Percentiles rank a stretch among this genome's conserved stretches.
phyloP scores from a whole-genome alignment of 176 grass and related monocot species.

The Triticum dicoccoides region DNA sequence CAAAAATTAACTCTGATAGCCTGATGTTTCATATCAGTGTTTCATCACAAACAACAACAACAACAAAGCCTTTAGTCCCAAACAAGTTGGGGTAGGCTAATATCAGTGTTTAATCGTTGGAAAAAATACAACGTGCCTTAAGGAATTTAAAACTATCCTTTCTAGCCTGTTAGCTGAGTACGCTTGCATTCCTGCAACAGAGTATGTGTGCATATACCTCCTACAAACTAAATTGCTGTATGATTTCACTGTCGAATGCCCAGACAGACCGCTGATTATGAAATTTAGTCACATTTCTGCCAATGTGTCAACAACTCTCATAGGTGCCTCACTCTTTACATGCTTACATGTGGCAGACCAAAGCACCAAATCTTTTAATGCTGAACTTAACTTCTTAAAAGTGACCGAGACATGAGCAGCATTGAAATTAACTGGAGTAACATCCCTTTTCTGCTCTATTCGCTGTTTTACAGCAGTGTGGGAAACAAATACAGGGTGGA shows the following conservation, averaged over 20 bases:
- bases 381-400: neutral
- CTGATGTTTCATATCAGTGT: slow-evolving; percentile 20
- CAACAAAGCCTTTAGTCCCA: too few relatives aligned
- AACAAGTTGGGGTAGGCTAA: too few relatives aligned
- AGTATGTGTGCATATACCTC: neutral
- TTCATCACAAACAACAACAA: neutral
- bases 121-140: slow-evolving; percentile 11
- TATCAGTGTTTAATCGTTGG: neutral
- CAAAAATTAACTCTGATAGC: slow-evolving; percentile 2
- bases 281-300: neutral
- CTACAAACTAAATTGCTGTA: neutral
- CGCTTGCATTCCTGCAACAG: neutral
- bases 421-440: neutral
- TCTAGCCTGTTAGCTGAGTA: neutral
- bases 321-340: neutral
- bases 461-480: neutral
- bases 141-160: slow-evolving; percentile 17
- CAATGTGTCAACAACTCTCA: slow-evolving; percentile 3
- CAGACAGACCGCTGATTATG: neutral
- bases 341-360: slow-evolving; percentile 7
- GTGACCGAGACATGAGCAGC: neutral
- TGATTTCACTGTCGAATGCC: neutral
- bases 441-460: slow-evolving; percentile 1
- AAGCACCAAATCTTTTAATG: slow-evolving; percentile 2
- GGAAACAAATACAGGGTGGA: neutral